Conservation (phyloP, 306 rosid species). For the Begonia loranthoides region DNA sequence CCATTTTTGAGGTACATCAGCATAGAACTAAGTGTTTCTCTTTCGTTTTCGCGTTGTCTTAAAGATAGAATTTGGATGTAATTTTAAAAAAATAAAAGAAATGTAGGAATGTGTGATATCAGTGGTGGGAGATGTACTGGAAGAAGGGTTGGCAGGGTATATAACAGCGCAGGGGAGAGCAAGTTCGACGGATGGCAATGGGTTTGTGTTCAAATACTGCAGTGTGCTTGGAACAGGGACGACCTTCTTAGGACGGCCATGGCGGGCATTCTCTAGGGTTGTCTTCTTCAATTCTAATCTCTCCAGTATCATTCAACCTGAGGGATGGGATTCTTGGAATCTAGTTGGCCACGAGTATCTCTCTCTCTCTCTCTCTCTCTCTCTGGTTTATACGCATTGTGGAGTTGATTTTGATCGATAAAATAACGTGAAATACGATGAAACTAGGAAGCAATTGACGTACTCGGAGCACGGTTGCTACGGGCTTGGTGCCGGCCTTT, state of each 20-base stretch:
- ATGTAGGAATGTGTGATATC: conserved; percentile 40
- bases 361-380: background rate
- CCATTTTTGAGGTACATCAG: conserved; percentile 48
- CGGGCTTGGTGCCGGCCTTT: conserved; percentile 39
- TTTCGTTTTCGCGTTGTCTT: background rate
- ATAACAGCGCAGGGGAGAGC: conserved; percentile 79
- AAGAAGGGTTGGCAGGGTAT: conserved; percentile 19
- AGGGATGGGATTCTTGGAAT: conserved; percentile 53
- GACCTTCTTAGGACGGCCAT: conserved; percentile 67
- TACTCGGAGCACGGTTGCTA: conserved; percentile 36
- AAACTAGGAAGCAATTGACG: conserved; percentile 26
- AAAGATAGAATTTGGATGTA: background rate
- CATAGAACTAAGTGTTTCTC: background rate
- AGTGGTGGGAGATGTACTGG: conserved; percentile 26
- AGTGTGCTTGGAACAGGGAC: conserved; percentile 35
- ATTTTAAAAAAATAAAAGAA: background rate
- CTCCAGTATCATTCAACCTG: conserved; percentile 28
- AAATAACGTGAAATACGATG: background rate
- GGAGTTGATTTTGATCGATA: background rate
- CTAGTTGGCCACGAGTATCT: conserved; percentile 26
- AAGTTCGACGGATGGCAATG: conserved; percentile 25
- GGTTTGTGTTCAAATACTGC: conserved; percentile 62
- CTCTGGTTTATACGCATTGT: background rate
- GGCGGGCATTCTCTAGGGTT: conserved; percentile 67
- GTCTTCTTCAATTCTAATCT: conserved; percentile 39